Percentiles rank a stretch among this genome's conserved stretches.
Conservation (phyloP, 202 grass and related monocot species). For the Sporobolus alterniflorus region DNA sequence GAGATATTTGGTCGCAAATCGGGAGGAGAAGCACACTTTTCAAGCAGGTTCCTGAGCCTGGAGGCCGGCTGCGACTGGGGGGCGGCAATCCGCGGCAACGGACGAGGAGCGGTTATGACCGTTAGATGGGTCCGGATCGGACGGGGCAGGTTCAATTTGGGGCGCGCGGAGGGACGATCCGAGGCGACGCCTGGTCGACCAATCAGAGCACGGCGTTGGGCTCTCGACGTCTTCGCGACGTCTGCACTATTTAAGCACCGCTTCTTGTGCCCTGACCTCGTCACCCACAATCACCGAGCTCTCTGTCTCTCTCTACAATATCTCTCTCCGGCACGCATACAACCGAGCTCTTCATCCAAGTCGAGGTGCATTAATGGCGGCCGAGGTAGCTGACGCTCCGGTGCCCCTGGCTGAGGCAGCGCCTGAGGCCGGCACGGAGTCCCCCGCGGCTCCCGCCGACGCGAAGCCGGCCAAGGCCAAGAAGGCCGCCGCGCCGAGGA, state of each 20-base stretch:
- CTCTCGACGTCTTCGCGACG: conserved; percentile 6
- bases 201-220: conserved; percentile 56
- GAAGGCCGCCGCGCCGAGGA: conserved; percentile 55
- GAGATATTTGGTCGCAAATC: conserved; percentile 40
- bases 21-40: conserved; percentile 64
- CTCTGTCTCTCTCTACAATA: neutral
- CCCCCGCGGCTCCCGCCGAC: conserved; percentile 7
- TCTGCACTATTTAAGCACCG: conserved; percentile 69
- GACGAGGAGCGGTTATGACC: neutral
- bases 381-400: conserved; percentile 41
- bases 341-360: neutral
- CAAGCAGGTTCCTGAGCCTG: neutral
- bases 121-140: conserved; percentile 43
- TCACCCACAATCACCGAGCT: conserved; percentile 35
- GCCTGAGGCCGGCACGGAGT: neutral
- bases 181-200: conserved; percentile 28
- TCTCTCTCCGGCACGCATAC: neutral
- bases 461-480: conserved; percentile 74
- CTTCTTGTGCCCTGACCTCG: conserved; percentile 19
- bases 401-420: conserved; percentile 28
- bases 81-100: conserved; percentile 37
- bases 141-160: conserved; percentile 36
- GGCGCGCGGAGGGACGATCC: conserved; percentile 55
- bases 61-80: neutral
- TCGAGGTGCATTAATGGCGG: conserved; percentile 50